Base-by-base conservation (phyloP, 371 early-diverging fungal species). In the Mortierella sp. region DNA sequence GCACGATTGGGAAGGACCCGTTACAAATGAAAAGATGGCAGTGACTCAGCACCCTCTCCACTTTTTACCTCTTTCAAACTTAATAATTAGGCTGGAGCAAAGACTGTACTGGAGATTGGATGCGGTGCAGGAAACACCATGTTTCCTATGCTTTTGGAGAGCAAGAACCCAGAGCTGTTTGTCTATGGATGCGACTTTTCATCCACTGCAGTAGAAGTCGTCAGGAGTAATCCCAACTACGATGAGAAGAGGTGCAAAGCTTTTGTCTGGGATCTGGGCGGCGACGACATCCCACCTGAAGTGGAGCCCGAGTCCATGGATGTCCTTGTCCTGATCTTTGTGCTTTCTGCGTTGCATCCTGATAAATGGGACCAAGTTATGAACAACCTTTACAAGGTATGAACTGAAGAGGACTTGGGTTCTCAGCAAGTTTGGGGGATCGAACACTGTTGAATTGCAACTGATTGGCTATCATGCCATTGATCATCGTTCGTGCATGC, bases 121-220 rank as follows among this genome's bases (percentile, higher is more conserved):
- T 98, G 98, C 78, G 98, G 98, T 41, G 97, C 96, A 0, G 98
- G 98, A 45, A 97, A 96, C 81, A 96, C 97, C 85, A 84, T 95
- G 52, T 97, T 92, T 81, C 98, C 98, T 4, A 73, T 95, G 19
- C 60, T 98, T n/a, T 90, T 91, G 51, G 84, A 85, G 31, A 91
- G 93, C 69, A 86, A 90, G 9, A 85, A 87, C 51, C 66, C 76
- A 18, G 64, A 62, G 41, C 61, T 95, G 16, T 87, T 84, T 43
- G 86, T 92, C 23, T 91, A 91, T 65, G 92, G 91, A 8, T 94
- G 95, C 69, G 96, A 95, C 60, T 94, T 95, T 58, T 93, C 94
- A 9, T 81, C 84, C 27, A 86, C 90, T 26, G 96, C 96, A 0
- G 84, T 95, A 0, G 89, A 90, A 0, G 85, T 94, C 72, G 94